A percentile compares a stretch with the other conserved stretches of the same genome.
Evolutionary conservation across 768 basidiomycete species (phyloP).

Genomic region (Tricholoma saponaceum): DNA sequence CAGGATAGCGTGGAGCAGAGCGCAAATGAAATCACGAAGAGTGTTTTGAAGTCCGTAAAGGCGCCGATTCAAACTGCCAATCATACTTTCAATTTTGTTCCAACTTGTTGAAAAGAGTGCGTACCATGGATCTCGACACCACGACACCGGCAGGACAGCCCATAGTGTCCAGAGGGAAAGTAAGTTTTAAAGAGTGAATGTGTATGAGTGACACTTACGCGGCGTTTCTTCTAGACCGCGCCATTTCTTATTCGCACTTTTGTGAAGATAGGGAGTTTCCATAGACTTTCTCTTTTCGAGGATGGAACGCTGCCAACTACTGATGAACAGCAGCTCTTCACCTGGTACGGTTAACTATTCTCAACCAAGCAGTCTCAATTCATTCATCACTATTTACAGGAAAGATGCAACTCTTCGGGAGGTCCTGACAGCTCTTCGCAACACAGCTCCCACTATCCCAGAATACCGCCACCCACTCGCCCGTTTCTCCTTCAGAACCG

Average conservation of each 20-base stretch:
- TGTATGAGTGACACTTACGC: conserved; percentile 3
- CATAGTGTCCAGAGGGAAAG: conserved; percentile 56
- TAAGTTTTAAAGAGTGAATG: conserved; percentile 8
- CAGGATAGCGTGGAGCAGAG: too few relatives aligned
- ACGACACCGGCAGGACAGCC: conserved; percentile 42
- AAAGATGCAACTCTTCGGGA: conserved; percentile 81
- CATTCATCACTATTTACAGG: conserved; percentile 37
- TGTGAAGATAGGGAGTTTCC: conserved; percentile 77
- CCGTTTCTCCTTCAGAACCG: conserved; percentile 74
- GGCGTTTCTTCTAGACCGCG: conserved; percentile 46
- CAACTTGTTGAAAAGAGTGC: not conserved
- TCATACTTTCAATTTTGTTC: not conserved
- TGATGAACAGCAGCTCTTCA: conserved; percentile 81
- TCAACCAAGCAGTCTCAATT: not conserved
- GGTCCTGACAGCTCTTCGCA: conserved; percentile 73
- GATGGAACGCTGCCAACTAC: conserved; percentile 72
- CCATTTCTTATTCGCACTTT: conserved; percentile 83
- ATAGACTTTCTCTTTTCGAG: conserved; percentile 70
- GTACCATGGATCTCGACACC: conserved; percentile 32
- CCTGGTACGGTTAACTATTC: conserved; percentile 49
- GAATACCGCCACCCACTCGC: conserved; percentile 83
- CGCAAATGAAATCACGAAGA: too few relatives aligned
- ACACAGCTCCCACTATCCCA: conserved; percentile 57
- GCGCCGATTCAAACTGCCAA: not conserved
- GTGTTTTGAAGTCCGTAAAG: not conserved